Base-by-base conservation (phyloP, 306 rosid species). In the Arachis stenosperma region DNA sequence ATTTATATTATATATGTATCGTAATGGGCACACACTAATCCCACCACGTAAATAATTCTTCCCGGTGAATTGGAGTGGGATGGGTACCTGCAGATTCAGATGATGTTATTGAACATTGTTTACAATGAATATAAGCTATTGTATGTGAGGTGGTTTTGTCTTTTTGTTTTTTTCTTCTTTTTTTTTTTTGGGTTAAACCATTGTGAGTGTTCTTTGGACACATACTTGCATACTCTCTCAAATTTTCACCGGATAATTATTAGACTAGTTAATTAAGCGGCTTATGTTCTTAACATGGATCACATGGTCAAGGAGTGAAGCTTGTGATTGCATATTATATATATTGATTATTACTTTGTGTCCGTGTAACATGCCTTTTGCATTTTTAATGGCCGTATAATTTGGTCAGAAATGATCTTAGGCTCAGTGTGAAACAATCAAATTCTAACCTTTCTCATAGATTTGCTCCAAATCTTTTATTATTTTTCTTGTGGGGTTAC, bases 401-500 rank as follows among this genome's bases (percentile, higher is more conserved):
- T 22, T 27, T 70, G 46, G 69, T 75, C 75, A 70, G 36, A 74
- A 15, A 52, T 65, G 8, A 80, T 58, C 60, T 73, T 73, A 22
- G 69, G 62, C 78, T 47, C 43, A 7, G 42, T 67, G 42, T 60
- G 67, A 47, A 73, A 67, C 64, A 71, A 51, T 10, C 54, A 44
- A 46, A 17, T 22, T 57, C 56, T 65, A 12, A 74, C 57, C 69
- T 69, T 61, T 77, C 56, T 73, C 74, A 15, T 73, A 65, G 67
- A 80, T 80, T 84, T 84, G 53, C 30, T 69, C 52, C 42, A 55
- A 64, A 69, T 76, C 64, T 73, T 69, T 48, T 53, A 59, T 67
- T 33, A 33, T 33, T 33, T 57, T 67, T 79, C 54, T 8, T 51
- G 58, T 76, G 74, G 75, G 67, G 60, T 77, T 73, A 56, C 56